Base-by-base conservation (phyloP, 371 early-diverging fungal genomes). In the Vairimorpha necatrix region DNA sequence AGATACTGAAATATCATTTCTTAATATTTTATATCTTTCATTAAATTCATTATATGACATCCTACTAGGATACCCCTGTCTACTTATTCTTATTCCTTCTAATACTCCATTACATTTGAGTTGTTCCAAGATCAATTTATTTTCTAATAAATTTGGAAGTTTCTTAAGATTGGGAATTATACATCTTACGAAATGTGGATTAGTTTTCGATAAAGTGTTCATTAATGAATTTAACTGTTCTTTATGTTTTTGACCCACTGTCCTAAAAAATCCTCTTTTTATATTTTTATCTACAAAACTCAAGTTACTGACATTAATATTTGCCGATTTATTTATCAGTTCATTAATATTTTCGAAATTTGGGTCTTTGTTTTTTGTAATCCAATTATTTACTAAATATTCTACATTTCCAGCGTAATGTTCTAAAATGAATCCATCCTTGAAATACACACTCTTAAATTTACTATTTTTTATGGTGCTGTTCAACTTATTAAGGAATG, bases 141-240 rank as follows among this genome's bases (percentile, higher is more conserved):
- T 87, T 72, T 93, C 85, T 50, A 98, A 87, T 75, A 88, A 89
- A 11, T 91, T 91, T 0, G 93, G 86, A 39, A 88, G 88, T 85
- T 98, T 98, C 42, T 93, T 91, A 33, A 90, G 86, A 83, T 99
- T 99, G 7, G 99, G 99, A 48, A 97, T 84, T 69, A 99, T 98
- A 87, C 99, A 99, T 46, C 98, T 91, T 13, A 99, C 96, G 88
- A 98, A 99, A 85, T 96, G 98, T 4, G 99, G 98, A 65, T 92
- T 88, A 0, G 98, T 98, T 33, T 88, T 87, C 77, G 90, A 88
- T 1, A 99, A 87, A 72, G 91, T 91, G 13, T 87, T 86, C 94
- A 99, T 94, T 34, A 99, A 86, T 16, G 88, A 84, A 20, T 85
- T 83, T 39, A 99, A 87, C 78, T 94, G 94, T 77, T 96, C 94